A percentile compares a stretch with the other conserved stretches of the same genome.
Conservation (phyloP, 2,329 filamentous ascomycete species). For the Alternaria longipes region DNA sequence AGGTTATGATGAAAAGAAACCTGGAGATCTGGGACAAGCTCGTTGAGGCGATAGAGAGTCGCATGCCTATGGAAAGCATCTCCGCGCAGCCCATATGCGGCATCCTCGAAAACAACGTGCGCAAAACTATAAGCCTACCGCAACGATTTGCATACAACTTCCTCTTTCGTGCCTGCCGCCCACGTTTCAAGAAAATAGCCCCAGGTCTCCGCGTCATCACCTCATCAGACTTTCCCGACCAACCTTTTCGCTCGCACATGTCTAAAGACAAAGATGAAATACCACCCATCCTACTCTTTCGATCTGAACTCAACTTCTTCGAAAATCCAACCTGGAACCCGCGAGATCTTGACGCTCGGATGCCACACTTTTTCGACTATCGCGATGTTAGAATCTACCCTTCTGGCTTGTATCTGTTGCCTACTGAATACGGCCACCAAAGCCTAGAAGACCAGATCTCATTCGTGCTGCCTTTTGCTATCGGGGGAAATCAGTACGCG, state of each 20-base stretch:
- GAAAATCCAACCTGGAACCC: neutral
- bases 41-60: too few species aligned
- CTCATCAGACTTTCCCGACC: constrained; percentile 2
- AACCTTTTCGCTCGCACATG: neutral
- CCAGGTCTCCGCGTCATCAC: constrained; percentile 3
- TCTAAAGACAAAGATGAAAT: neutral
- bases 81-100: neutral
- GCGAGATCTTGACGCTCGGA: neutral
- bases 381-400: neutral
- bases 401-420: neutral
- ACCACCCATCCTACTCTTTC: neutral
- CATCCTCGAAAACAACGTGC: neutral
- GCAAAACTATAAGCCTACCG: neutral
- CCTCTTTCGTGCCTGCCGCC: neutral
- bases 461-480: neutral
- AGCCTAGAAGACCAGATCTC: neutral
- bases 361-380: neutral
- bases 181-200: constrained; percentile 5
- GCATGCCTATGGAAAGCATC: too few species aligned
- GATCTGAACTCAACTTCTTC: neutral
- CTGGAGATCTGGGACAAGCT: too few species aligned
- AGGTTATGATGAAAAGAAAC: too few species aligned
- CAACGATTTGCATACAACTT: neutral
- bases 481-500: neutral
- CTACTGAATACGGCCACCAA: neutral